Conservation (phyloP, 306 rosid genomes). For the Albizia julibrissin region DNA sequence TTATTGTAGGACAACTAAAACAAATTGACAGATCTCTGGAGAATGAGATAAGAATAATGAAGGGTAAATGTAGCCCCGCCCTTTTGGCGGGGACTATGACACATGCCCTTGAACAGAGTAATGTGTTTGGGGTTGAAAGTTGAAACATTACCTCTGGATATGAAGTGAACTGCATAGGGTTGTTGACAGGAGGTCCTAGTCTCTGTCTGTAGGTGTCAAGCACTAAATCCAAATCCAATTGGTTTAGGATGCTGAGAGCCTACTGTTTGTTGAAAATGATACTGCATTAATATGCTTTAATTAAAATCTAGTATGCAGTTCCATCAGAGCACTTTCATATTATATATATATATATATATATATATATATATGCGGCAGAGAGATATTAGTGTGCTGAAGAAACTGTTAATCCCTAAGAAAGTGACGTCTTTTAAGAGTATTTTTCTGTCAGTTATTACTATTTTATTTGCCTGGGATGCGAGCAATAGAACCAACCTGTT, state of each 20-base stretch:
- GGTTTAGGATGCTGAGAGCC: neutral
- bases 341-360: neutral
- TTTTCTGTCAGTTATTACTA: neutral
- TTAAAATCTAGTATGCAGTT: neutral
- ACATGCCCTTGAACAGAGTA: neutral
- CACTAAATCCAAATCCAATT: slow-evolving; percentile 1
- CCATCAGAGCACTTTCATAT: neutral
- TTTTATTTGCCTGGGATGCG: neutral
- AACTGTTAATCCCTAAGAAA: neutral
- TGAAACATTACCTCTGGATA: neutral
- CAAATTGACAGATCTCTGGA: neutral
- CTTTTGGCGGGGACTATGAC: neutral
- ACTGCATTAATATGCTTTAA: neutral
- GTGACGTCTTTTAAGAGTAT: neutral
- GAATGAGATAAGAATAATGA: neutral
- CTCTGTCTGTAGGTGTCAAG: neutral
- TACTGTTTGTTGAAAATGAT: neutral
- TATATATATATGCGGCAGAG: neutral
- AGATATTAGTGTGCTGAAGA: neutral
- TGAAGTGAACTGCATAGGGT: neutral
- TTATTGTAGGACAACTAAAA: neutral
- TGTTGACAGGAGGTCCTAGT: neutral
- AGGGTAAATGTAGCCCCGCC: neutral
- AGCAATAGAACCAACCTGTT: neutral
- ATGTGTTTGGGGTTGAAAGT: neutral